A percentile compares a stretch with the other conserved stretches of the same genome.
Evolutionary conservation across 2,329 filamentous ascomycete genomes (phyloP).

Genomic region (Harringtonia lauricola): DNA sequence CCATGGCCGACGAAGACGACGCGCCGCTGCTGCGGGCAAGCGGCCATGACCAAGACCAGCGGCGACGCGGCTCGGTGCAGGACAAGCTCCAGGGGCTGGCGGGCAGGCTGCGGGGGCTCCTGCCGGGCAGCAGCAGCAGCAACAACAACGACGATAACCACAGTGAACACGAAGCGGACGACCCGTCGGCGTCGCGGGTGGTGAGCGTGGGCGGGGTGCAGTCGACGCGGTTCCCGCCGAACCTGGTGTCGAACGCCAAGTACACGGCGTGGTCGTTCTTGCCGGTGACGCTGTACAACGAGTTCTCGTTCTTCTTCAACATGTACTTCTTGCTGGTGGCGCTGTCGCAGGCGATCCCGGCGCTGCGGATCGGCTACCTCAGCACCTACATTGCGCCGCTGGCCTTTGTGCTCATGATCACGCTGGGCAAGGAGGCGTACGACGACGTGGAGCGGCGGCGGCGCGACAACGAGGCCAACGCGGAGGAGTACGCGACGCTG

Average conservation of each 20-base stretch:
- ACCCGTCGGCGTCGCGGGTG: slow-evolving; percentile 60
- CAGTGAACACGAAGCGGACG: slow-evolving; percentile 39
- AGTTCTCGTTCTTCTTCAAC: slow-evolving; percentile 99
- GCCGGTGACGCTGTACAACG: slow-evolving; percentile 90
- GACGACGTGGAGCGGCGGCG: slow-evolving; percentile 82
- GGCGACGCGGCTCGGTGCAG: slow-evolving; percentile 25
- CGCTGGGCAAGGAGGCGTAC: slow-evolving; percentile 87
- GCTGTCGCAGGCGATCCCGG: slow-evolving; percentile 82
- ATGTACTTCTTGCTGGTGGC: slow-evolving; percentile 97
- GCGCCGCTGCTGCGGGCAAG: slow-evolving; percentile 52
- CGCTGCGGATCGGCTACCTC: slow-evolving; percentile 84
- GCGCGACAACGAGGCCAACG: slow-evolving; percentile 88
- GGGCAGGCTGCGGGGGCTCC: slow-evolving; percentile 41
- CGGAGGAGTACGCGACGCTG: slow-evolving; percentile 75
- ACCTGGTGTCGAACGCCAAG: slow-evolving; percentile 92
- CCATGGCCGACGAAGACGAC: slow-evolving; percentile 56
- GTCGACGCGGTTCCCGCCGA: slow-evolving; percentile 69
- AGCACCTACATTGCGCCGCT: slow-evolving; percentile 89
- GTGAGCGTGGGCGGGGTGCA: slow-evolving; percentile 68
- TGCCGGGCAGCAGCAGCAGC: slow-evolving; percentile 38
- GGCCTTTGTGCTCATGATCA: slow-evolving; percentile 84
- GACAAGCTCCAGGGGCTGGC: slow-evolving; percentile 32
- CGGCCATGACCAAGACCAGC: slow-evolving; percentile 19
- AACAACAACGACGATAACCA: slow-evolving; percentile 29
- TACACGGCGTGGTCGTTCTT: slow-evolving; percentile 94